phyloP scores from a whole-genome alignment of 768 basidiomycete species.

The Crepidotus variabilis region DNA sequence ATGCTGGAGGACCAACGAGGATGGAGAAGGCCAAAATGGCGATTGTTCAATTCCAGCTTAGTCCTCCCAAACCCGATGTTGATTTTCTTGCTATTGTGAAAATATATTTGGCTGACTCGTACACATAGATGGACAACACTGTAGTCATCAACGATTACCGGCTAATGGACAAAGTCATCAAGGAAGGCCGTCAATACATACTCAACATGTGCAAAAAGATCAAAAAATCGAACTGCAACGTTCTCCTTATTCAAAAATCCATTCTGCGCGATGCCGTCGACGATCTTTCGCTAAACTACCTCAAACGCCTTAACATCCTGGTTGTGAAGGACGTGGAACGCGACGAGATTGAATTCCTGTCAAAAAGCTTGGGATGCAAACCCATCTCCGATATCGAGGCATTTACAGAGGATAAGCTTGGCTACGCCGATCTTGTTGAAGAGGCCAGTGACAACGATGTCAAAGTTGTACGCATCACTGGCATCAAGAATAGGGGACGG shows the following conservation, averaged over 20 bases:
- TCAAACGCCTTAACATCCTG: slow-evolving; percentile 94
- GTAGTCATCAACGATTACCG: slow-evolving; percentile 99
- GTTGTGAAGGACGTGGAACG: slow-evolving; percentile 97
- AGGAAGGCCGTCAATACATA: slow-evolving; percentile 97
- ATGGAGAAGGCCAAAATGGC: slow-evolving; percentile 99
- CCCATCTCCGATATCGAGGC: slow-evolving; percentile 97
- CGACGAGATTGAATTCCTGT: slow-evolving; percentile 97
- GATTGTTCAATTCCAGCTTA: slow-evolving; percentile 97
- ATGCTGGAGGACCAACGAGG: slow-evolving; percentile 90
- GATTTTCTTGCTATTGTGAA: slow-evolving; percentile 23
- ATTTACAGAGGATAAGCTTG: slow-evolving; percentile 97
- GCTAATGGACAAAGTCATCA: slow-evolving; percentile 99
- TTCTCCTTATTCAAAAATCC: slow-evolving; percentile 97
- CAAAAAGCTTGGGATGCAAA: slow-evolving; percentile 92
- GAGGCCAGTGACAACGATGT: slow-evolving; percentile 78
- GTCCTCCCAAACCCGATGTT: slow-evolving; percentile 96
- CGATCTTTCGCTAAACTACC: slow-evolving; percentile 94
- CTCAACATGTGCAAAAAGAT: slow-evolving; percentile 99
- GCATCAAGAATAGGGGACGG: slow-evolving; percentile 90
- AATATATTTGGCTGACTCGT: slow-evolving; percentile 9
- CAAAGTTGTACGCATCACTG: slow-evolving; percentile 92
- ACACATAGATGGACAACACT: slow-evolving; percentile 94
- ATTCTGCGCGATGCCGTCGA: slow-evolving; percentile 99
- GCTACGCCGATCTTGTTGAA: slow-evolving; percentile 93
- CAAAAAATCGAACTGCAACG: slow-evolving; percentile 99